Conservation (phyloP, 139 green algal species). For the Coelastrella sp. region DNA sequence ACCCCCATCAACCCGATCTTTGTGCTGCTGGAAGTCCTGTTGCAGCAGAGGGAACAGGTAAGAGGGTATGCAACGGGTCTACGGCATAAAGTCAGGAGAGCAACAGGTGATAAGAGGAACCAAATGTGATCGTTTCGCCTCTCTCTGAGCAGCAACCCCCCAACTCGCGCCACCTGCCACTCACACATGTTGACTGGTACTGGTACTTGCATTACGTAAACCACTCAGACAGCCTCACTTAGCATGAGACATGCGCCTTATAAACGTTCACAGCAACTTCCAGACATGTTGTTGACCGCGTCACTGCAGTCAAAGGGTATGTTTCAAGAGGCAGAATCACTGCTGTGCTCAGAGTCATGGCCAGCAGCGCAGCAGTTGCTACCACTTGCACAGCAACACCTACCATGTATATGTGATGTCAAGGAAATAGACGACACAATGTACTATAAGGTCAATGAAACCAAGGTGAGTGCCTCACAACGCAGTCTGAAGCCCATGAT, state of each 20-base stretch:
- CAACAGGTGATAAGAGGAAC: too few species aligned
- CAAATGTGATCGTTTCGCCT: too few species aligned
- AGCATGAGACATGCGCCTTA: not conserved
- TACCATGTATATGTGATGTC: conserved; percentile 49
- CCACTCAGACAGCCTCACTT: too few species aligned
- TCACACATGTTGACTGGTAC: too few species aligned
- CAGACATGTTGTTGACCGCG: not conserved
- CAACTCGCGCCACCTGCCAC: too few species aligned
- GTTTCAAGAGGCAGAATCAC: conserved; percentile 37
- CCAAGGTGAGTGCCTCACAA: conserved; percentile 1
- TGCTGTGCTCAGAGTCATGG: conserved; percentile 43
- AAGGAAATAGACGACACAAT: conserved; percentile 12
- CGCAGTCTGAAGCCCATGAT: not conserved
- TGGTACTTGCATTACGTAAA: too few species aligned
- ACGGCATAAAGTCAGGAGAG: too few species aligned
- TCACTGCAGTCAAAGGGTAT: conserved; percentile 12
- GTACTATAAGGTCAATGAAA: conserved; percentile 36
- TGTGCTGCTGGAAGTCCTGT: conserved; percentile 35
- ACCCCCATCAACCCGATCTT: conserved; percentile 20
- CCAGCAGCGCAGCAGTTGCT: conserved; percentile 17
- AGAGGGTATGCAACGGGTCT: too few species aligned
- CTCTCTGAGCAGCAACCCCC: too few species aligned
- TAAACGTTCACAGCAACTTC: not conserved
- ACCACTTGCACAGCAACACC: conserved; percentile 3
- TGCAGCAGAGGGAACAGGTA: not conserved